A percentile compares a stretch with the other conserved stretches of the same genome.
phyloP scores from a whole-genome alignment of 495 filamentous ascomycete genomes.

The Diplogelasinospora grovesii region DNA sequence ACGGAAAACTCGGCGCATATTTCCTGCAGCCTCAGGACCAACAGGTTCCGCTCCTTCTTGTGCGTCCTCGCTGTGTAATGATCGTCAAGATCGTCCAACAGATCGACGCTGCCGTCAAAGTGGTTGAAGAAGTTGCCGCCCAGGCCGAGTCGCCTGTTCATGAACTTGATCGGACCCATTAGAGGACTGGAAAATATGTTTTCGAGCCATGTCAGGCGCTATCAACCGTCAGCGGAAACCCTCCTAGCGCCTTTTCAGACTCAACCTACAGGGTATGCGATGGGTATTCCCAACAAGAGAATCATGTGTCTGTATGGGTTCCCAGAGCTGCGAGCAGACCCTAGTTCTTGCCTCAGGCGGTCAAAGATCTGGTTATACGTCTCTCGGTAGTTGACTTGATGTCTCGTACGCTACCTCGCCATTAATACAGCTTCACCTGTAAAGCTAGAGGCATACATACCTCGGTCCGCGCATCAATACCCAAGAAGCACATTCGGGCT shows the following conservation, averaged over 20 bases:
- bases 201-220: constrained; percentile 84
- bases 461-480: constrained; percentile 85
- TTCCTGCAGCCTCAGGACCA: constrained; percentile 68
- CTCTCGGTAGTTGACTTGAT: constrained; percentile 84
- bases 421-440: too few relatives aligned
- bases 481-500: constrained; percentile 73
- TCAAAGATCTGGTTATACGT: constrained; percentile 80
- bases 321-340: constrained; percentile 38
- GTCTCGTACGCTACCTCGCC: constrained; percentile 71
- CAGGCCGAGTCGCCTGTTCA: constrained; percentile 86
- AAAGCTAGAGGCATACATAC: too few relatives aligned
- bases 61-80: constrained; percentile 91
- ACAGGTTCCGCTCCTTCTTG: constrained; percentile 73
- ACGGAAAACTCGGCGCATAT: constrained; percentile 64
- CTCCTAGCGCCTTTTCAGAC: not conserved
- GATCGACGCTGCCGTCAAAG: constrained; percentile 85
- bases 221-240: not conserved
- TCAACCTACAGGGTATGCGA: constrained; percentile 69
- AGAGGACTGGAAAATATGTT: constrained; percentile 81
- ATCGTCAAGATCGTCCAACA: constrained; percentile 89
- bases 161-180: constrained; percentile 75
- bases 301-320: constrained; percentile 73
- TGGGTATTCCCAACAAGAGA: constrained; percentile 82
- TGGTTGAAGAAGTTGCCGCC: constrained; percentile 81
- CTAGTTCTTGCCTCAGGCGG: constrained; percentile 59